Evolutionary conservation across 768 basidiomycete genomes (phyloP).

Genomic region (Russula emetica): DNA sequence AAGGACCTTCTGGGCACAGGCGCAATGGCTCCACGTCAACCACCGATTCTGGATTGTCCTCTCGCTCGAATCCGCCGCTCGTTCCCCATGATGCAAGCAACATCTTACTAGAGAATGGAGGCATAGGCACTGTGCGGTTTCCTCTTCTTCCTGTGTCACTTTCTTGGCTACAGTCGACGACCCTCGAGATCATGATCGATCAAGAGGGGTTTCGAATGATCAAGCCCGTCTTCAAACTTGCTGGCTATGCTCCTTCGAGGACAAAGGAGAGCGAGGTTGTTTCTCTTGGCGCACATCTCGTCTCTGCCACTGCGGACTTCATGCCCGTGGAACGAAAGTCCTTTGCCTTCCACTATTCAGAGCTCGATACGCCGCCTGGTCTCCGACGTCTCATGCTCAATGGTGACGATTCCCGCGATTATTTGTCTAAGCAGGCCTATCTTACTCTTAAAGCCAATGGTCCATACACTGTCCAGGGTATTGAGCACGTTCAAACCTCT

Average conservation of each 20-base stretch:
- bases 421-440: slow-evolving; percentile 69
- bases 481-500: slow-evolving; percentile 42
- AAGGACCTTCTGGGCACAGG: neutral
- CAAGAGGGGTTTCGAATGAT: slow-evolving; percentile 78
- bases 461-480: slow-evolving; percentile 68
- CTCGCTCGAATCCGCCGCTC: neutral
- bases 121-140: slow-evolving; percentile 6
- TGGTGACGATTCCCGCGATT: slow-evolving; percentile 65
- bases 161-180: slow-evolving; percentile 50
- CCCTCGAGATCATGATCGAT: slow-evolving; percentile 68
- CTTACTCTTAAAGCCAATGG: slow-evolving; percentile 67
- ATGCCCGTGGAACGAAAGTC: slow-evolving; percentile 52
- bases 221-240: slow-evolving; percentile 53
- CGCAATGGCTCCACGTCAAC: slow-evolving; percentile 13
- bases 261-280: slow-evolving; percentile 9
- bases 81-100: neutral
- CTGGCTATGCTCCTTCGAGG: slow-evolving; percentile 43
- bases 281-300: slow-evolving; percentile 34
- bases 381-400: slow-evolving; percentile 65
- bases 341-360: slow-evolving; percentile 69
- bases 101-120: neutral
- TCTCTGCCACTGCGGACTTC: slow-evolving; percentile 58
- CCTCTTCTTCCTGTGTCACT: slow-evolving; percentile 38
- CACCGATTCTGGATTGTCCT: slow-evolving; percentile 4
- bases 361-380: slow-evolving; percentile 62